Percentiles rank a stretch among this genome's conserved stretches.
Conservation (phyloP, 2,329 filamentous ascomycete species). For the Sclerotinia spermophila region DNA sequence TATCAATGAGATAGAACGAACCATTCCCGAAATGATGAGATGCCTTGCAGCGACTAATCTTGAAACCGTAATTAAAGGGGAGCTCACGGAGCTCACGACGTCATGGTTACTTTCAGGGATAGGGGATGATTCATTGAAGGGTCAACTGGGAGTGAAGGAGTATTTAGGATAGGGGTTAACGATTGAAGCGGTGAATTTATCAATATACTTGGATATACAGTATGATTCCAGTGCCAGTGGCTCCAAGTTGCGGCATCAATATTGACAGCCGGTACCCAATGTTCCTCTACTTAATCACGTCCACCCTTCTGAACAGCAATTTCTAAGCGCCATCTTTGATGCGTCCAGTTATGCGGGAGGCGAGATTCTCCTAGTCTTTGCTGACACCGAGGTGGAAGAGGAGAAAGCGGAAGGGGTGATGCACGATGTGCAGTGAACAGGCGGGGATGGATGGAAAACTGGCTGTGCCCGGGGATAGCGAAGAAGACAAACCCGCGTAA, state of each 20-base stretch:
- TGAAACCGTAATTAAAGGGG: conserved; percentile 30
- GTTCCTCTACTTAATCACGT: background rate
- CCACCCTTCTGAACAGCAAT: background rate
- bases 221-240: conserved; percentile 52
- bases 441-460: conserved; percentile 29
- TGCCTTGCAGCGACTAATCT: conserved; percentile 45
- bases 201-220: conserved; percentile 47
- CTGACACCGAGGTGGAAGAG: conserved; percentile 36
- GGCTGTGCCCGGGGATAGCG: conserved; percentile 38
- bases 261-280: conserved; percentile 36
- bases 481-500: conserved; percentile 26
- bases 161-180: conserved; percentile 52
- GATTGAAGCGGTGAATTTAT: conserved; percentile 44
- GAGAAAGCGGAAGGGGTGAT: background rate
- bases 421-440: conserved; percentile 26
- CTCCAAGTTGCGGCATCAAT: conserved; percentile 40
- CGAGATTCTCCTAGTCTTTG: conserved; percentile 36
- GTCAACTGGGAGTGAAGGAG: conserved; percentile 46
- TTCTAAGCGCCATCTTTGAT: conserved; percentile 31
- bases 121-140: conserved; percentile 38
- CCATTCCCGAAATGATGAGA: conserved; percentile 55
- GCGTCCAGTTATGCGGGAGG: conserved; percentile 28
- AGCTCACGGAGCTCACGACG: conserved; percentile 31
- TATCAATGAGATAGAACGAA: conserved; percentile 50
- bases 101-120: conserved; percentile 40